A percentile compares a stretch with the other conserved stretches of the same genome.
Evolutionary conservation across 768 basidiomycete genomes (phyloP).

Genomic region (Macrolepiota albuminosa): DNA sequence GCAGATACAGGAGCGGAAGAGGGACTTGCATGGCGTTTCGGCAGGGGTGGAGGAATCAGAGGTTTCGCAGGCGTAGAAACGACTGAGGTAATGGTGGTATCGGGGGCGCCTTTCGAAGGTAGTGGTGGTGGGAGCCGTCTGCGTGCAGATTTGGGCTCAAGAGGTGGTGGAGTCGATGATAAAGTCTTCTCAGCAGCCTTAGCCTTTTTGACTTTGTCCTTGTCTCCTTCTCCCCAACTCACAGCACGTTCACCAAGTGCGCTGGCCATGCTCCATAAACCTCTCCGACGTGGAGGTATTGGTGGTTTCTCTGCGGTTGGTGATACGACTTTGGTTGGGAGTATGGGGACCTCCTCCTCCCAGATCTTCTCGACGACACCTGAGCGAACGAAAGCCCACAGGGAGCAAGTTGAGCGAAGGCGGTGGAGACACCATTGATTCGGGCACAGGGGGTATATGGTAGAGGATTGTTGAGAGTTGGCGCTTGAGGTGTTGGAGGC

Average conservation of each 20-base stretch:
- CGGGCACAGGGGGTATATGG: conserved; percentile 76
- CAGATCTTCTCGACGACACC: conserved; percentile 83
- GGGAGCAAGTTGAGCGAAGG: conserved; percentile 79
- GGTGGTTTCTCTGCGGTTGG: conserved; percentile 44
- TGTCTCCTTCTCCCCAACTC: conserved; percentile 48
- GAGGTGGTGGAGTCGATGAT: conserved; percentile 7
- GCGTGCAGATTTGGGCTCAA: conserved; percentile 15
- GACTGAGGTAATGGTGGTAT: conserved; percentile 15
- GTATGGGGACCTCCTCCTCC: conserved; percentile 68
- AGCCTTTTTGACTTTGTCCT: conserved; percentile 27
- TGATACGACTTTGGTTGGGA: conserved; percentile 20
- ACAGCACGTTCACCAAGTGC: conserved; percentile 55
- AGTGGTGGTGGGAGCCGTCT: conserved; percentile 29
- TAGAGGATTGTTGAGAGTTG: conserved; percentile 27
- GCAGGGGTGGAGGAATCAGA: conserved; percentile 42
- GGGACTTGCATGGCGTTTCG: conserved; percentile 30
- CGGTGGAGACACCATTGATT: conserved; percentile 85
- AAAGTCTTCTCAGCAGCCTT: background rate
- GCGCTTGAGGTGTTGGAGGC: conserved; percentile 16
- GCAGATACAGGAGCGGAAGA: conserved; percentile 2
- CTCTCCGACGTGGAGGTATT: conserved; percentile 56
- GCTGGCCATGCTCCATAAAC: conserved; percentile 66
- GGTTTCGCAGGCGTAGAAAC: conserved; percentile 21
- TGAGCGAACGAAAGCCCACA: conserved; percentile 86
- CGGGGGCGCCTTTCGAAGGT: background rate